Base-by-base conservation (phyloP, 176 grass and related monocot genomes). In the Avena atlantica region DNA sequence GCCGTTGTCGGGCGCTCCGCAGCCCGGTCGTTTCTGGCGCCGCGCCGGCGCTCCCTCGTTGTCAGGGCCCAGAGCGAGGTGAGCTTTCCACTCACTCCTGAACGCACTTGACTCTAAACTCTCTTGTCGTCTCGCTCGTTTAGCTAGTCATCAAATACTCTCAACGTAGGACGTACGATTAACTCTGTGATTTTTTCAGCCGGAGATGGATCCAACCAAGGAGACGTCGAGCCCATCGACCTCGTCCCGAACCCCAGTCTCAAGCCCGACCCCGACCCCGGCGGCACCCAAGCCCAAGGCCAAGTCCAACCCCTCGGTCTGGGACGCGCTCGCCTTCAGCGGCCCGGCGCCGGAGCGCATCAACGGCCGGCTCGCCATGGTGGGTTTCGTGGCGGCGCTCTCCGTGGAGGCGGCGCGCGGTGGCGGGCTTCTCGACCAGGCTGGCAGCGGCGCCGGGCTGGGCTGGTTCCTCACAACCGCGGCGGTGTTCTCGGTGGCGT, bases 321-420 rank as follows among this genome's bases (percentile, higher is more conserved):
- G 77, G 68, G 91, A 95, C 73, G 84, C 81, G 74, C 67, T 95
- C n/a, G 94, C 91, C 29, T 95, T 95, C 81, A 89, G 87, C 71
- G 87, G 91, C 0, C 94, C 94, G 0, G 94, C 76, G 15, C 89
- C 94, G 10, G 94, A 93, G 89, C 74, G 94, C 29, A 95, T 93
- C 91, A 95, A 93, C 69, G 94, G 94, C 0, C 80, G 94, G 0
- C 71, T 95, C 4, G 93, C 93, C 1, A 95, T 95, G 93, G 81
- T 93, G 6, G 93, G 91, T 12, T 95, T 95, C 79, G 91, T 89
- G 72, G 65, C 91, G 6, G 94, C 94, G 34, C 56, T 93, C 7
- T 61, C 89, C n/a, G 91, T 95, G 0, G 94, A 95, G 91, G 76
- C 90, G 8, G 52, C 81, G 20, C 76, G 59, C 37, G 91, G 94